phyloP scores from a whole-genome alignment of 2,329 filamentous ascomycete genomes.

The Aspergillus piperis region DNA sequence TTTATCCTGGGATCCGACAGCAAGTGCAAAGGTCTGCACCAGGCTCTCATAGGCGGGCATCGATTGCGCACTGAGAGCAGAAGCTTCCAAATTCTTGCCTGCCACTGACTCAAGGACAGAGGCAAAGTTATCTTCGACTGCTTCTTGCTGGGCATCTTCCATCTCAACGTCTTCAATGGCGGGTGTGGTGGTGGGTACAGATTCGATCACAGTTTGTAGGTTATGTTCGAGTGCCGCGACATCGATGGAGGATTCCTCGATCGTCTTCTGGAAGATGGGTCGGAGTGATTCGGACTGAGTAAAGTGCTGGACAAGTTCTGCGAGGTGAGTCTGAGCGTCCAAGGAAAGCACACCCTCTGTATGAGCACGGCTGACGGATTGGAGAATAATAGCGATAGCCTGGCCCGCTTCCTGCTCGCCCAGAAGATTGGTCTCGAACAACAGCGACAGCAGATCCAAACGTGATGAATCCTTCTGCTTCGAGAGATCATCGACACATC shows the following conservation, averaged over 20 bases:
- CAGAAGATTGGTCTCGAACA: slow-evolving; percentile 38
- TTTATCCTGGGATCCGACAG: slow-evolving; percentile 32
- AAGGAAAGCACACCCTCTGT: slow-evolving; percentile 37
- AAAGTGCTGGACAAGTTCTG: slow-evolving; percentile 66
- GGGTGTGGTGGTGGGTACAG: slow-evolving; percentile 52
- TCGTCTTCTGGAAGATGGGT: slow-evolving; percentile 65
- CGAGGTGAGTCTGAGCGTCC: slow-evolving; percentile 63
- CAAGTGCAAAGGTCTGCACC: slow-evolving; percentile 40
- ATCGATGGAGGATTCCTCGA: slow-evolving; percentile 69
- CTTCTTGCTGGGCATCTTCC: slow-evolving; percentile 41
- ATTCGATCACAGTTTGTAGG: slow-evolving; percentile 69
- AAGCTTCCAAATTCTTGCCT: slow-evolving; percentile 32
- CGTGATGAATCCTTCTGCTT: slow-evolving; percentile 38
- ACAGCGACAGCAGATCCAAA: slow-evolving; percentile 49
- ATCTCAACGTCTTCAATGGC: slow-evolving; percentile 54
- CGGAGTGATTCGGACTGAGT: slow-evolving; percentile 63
- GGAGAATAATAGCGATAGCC: slow-evolving; percentile 38
- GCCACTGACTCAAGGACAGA: slow-evolving; percentile 37
- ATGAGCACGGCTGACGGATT: slow-evolving; percentile 50
- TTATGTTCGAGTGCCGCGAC: slow-evolving; percentile 74
- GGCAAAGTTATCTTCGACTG: slow-evolving; percentile 33
- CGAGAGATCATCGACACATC: slow-evolving; percentile 36
- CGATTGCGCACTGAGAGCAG: slow-evolving; percentile 39
- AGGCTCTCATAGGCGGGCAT: slow-evolving; percentile 42
- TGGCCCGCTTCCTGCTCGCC: slow-evolving; percentile 31